Base-by-base conservation (phyloP, 2,329 filamentous ascomycete species). In the Neurospora crassa region DNA sequence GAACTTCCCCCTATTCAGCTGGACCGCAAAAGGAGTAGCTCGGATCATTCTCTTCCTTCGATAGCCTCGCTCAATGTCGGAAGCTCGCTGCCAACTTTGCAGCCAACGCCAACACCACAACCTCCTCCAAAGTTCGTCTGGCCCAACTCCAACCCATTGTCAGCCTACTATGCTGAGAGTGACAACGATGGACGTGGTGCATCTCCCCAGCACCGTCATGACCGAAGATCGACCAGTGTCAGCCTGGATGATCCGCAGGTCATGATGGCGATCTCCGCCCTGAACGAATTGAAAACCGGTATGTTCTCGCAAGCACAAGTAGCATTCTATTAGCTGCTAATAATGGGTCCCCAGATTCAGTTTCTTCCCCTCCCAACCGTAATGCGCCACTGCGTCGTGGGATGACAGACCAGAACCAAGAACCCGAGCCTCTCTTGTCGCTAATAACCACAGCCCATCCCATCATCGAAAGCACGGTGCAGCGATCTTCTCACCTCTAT, bases 401-500 rank as follows among this genome's bases (percentile, higher is more conserved):
- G 45, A 76, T 74, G 4, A 78, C 79, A 4, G 53, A 63, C 7
- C 80, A 69, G 70, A 68, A 74, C 67, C 70, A 72, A 16, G 86
- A 91, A 53, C 86, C 89, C 6, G 94, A 97, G 80, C 96, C 94
- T 0, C 85, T 97, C 6, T 84, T 98, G 3, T 92, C 93, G 5
- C 88, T 98, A 1, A 87, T 98, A 29, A 96, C 94, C 0, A 94
- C 93, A 2, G 92, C 92, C 1, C 94, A 97, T 78, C 95, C 95
- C 0, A 85, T 96, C 73, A 87, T 97, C 18, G 93, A 92, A 11
- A 93, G 89, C 40, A 93, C 94, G 0, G 94, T 97, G 76, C 93
- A 92, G 75, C 90, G 91, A 69, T 95, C 94, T 0, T 87, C 95
- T 8, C 93, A 92, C 1, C 93, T 92, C 1, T 98, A 98, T 79